phyloP scores from a whole-genome alignment of 345 rosid species.

The Bretschneidera sinensis region DNA sequence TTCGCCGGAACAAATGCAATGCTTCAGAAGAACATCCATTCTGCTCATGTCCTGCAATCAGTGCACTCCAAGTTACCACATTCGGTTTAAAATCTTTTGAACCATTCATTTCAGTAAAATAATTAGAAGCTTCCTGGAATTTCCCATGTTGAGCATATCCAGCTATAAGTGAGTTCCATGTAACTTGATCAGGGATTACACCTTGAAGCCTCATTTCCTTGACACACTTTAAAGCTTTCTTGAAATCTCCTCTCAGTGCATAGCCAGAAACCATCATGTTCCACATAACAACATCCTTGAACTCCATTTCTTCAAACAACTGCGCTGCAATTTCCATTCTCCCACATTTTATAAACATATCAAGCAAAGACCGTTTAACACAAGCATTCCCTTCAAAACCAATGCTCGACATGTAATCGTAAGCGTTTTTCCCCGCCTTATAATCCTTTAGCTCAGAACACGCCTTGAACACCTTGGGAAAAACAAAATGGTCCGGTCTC shows the following conservation, averaged over 20 bases:
- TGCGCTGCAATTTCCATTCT: conserved; percentile 5
- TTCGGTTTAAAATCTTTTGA: conserved; percentile 11
- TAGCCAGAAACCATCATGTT: conserved; percentile 57
- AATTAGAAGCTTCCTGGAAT: conserved; percentile 14
- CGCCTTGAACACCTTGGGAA: conserved; percentile 8
- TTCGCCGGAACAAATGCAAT: conserved; percentile 13
- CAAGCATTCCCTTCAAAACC: conserved; percentile 11
- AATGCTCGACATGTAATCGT: conserved; percentile 7
- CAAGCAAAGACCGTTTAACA: conserved; percentile 9
- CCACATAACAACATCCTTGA: conserved; percentile 53
- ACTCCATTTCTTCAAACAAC: conserved; percentile 11
- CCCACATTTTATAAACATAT: conserved; percentile 11
- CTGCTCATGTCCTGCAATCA: conserved; percentile 12
- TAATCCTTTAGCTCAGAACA: conserved; percentile 6
- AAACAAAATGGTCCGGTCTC: conserved; percentile 12
- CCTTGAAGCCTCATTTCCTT: conserved; percentile 34
- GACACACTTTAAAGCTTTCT: conserved; percentile 50
- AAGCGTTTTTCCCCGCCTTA: conserved; percentile 1
- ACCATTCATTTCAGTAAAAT: conserved; percentile 3
- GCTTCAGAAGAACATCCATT: conserved; percentile 10
- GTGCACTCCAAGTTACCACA: conserved; percentile 14
- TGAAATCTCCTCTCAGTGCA: conserved; percentile 37
- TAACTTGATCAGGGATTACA: conserved; percentile 26
- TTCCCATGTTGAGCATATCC: conserved; percentile 22
- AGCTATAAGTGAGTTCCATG: conserved; percentile 32